phyloP scores from a whole-genome alignment of 2,329 filamentous ascomycete genomes.

The Clarireedia hainanense region DNA sequence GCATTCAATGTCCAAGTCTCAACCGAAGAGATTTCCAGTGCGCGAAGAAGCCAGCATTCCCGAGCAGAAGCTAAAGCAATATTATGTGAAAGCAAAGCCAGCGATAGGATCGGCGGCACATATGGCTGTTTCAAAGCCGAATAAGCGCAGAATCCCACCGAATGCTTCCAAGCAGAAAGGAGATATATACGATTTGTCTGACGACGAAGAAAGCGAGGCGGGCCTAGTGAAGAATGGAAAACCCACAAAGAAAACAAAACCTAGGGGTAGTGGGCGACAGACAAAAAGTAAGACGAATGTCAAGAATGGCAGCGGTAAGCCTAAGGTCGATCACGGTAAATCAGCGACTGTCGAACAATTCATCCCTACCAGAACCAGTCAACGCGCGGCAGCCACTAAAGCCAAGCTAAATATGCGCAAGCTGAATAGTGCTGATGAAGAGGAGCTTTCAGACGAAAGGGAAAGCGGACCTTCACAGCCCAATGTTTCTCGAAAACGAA shows the following conservation, averaged over 20 bases:
- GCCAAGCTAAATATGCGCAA: conserved; percentile 3
- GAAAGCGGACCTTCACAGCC: not conserved
- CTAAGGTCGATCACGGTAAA: not conserved
- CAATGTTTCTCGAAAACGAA: conserved; percentile 10
- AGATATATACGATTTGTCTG: conserved; percentile 3
- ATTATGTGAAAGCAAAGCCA: not conserved
- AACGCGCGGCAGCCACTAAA: conserved; percentile 2
- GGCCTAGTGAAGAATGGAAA: not conserved
- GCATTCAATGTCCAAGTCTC: too few relatives aligned
- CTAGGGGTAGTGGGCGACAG: not conserved
- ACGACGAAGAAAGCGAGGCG: not conserved
- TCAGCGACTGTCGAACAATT: not conserved
- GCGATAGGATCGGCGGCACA: not conserved
- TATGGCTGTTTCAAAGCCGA: not conserved
- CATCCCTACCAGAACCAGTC: not conserved
- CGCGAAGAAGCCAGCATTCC: too few relatives aligned
- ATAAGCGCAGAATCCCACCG: not conserved
- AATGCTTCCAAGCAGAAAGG: not conserved
- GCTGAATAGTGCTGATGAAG: not conserved
- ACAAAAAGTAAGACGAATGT: not conserved
- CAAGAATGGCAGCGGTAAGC: not conserved
- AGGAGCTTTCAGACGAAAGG: not conserved
- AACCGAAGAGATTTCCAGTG: too few relatives aligned
- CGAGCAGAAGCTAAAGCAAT: not conserved
- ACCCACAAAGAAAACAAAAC: not conserved